Evolutionary conservation across 2,329 filamentous ascomycete genomes (phyloP).

Genomic region (Daldinia sp.): DNA sequence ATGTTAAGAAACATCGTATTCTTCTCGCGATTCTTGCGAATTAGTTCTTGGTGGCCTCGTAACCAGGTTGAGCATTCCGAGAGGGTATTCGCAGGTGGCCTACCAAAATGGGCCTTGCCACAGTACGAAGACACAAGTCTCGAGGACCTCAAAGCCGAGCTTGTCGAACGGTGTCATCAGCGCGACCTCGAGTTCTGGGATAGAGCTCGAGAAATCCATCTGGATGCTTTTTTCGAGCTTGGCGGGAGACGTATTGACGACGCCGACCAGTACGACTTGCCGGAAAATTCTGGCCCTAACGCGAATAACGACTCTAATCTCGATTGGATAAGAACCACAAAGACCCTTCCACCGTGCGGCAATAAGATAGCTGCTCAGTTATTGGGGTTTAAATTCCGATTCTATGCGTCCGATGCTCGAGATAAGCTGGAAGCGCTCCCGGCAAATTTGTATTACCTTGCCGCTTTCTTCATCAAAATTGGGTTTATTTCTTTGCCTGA

Average conservation of each 20-base stretch:
- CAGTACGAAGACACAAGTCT: conserved; percentile 63
- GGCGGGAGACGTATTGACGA: conserved; percentile 77
- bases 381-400: conserved; percentile 95
- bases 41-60: conserved; percentile 97
- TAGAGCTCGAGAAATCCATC: conserved; percentile 78
- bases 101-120: conserved; percentile 90
- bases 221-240: conserved; percentile 90
- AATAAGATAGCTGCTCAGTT: conserved; percentile 94
- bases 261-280: conserved; percentile 63
- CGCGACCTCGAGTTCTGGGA: conserved; percentile 87
- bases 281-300: conserved; percentile 61
- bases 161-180: conserved; percentile 67
- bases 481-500: conserved; percentile 95
- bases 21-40: conserved; percentile 91
- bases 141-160: conserved; percentile 74
- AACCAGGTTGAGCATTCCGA: conserved; percentile 61
- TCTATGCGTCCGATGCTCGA: conserved; percentile 86
- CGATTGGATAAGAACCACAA: conserved; percentile 83
- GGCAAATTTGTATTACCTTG: conserved; percentile 91
- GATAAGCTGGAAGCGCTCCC: conserved; percentile 82
- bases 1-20: conserved; percentile 94
- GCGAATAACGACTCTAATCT: conserved; percentile 52
- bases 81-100: conserved; percentile 67
- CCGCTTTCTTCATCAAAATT: conserved; percentile 93
- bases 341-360: conserved; percentile 83